phyloP scores from a whole-genome alignment of 169 alveolate species.

The Miamiensis avidus region DNA sequence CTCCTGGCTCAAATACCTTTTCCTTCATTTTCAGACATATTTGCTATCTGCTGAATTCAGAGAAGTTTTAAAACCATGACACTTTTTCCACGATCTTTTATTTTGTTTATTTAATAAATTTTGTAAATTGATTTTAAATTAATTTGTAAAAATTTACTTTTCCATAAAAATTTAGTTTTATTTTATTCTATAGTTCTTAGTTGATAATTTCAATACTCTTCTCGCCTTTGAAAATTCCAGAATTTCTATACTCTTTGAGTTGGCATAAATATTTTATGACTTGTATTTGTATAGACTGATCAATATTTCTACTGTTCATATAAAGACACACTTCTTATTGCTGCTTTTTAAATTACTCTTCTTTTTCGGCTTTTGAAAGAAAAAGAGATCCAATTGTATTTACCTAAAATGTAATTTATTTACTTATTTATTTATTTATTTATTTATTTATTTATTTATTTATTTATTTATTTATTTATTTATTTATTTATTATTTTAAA shows the following conservation, averaged over 20 bases:
- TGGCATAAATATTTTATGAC: background rate
- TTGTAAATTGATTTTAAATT: too few species aligned
- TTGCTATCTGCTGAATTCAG: background rate
- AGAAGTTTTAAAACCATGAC: background rate
- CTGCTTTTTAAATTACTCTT: background rate
- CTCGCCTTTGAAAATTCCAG: background rate
- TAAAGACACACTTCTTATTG: background rate
- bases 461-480: too few species aligned
- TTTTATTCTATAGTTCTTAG: background rate
- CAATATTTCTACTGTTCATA: background rate
- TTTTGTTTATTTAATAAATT: too few species aligned
- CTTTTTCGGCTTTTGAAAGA: background rate
- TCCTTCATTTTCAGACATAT: background rate
- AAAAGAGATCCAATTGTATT: background rate
- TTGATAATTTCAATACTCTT: too few species aligned
- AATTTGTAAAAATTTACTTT: background rate
- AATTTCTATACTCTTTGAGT: too few species aligned
- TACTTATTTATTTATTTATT: too few species aligned
- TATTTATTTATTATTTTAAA: too few species aligned
- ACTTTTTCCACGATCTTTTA: background rate
- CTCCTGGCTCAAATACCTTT: background rate
- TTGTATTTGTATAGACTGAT: too few species aligned
- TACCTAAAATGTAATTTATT: too few species aligned
- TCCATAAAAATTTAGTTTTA: background rate
- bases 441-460: too few species aligned